These are phyloP conservation scores for Zygoascus tannicola DNA, from an alignment of 805 yeast genomes.

Conservation along the genomic window DNA sequence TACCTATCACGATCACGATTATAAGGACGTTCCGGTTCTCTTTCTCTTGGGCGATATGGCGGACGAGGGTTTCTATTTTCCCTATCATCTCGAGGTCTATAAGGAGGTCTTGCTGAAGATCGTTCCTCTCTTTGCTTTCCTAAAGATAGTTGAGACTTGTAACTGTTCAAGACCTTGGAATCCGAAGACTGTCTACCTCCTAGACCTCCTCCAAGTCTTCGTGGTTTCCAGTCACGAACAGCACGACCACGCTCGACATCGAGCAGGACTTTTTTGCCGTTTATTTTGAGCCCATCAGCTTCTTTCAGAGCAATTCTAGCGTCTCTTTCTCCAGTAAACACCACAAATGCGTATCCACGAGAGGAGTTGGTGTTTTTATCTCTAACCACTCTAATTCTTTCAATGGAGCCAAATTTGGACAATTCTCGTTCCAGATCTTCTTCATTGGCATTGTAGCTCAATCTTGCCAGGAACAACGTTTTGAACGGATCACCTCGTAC, in stretches of 20 bases:
- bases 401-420: constrained; percentile 60
- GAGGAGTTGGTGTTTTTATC: constrained; percentile 45
- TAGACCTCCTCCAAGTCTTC: constrained; percentile 75
- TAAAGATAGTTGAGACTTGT: constrained; percentile 10
- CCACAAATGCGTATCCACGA: constrained; percentile 78
- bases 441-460: constrained; percentile 57
- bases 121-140: constrained; percentile 4
- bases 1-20: constrained; percentile 14
- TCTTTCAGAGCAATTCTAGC: constrained; percentile 55
- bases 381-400: constrained; percentile 48
- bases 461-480: constrained; percentile 70
- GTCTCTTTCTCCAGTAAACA: constrained; percentile 51
- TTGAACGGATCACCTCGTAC: constrained; percentile 62
- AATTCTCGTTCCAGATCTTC: constrained; percentile 57
- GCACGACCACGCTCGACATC: constrained; percentile 34
- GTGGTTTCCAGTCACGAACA: constrained; percentile 31
- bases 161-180: constrained; percentile 13
- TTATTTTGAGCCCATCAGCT: constrained; percentile 43
- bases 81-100: too few relatives aligned
- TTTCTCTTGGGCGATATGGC: constrained; percentile 6
- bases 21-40: constrained; percentile 9
- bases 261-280: constrained; percentile 40
- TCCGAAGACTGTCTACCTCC: constrained; percentile 69
- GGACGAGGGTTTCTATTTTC: not conserved
- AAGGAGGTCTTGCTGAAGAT: not conserved